Evolutionary conservation across 1,284 basidiomycete genomes (phyloP), one percentile per base, ranked within the genome.

Genomic region (Malassezia yamatoensis): DNA sequence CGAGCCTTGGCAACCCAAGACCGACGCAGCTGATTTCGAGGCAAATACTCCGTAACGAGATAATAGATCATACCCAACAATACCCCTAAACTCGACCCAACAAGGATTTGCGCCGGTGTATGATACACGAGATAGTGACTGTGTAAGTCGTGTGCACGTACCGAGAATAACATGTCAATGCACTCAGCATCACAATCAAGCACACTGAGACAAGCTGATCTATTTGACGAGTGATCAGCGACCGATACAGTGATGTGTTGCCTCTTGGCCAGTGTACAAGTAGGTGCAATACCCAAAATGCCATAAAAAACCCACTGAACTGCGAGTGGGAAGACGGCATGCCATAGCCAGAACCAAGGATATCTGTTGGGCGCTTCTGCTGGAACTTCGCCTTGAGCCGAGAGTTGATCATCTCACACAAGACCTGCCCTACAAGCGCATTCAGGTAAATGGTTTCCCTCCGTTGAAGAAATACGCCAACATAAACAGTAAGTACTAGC

Each of bases 261-360:
- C 82, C 2, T 80, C 77, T 5, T 77, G 69, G 68, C 85, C 87
- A 85, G 42, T 83, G 82, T 60, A 82, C 83, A 58, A 80, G 81
- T 50, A 90, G 75, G 75, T 90, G 88, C 65, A 83, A 81, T 37
- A 83, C 70, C 43, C 89, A 77, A 73, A 89, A 90, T 0, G 85
- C 79, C 2, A 83, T 79, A 66, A 90, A 90, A 76, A 87, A 90
- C 5, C 83, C 88, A 83, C 89, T 86, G 74, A 85, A 89, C 75
- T 90, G 87, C 68, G 85, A 86, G 68, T 90, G 87, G 11, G 86
- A 88, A 0, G 87, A 88, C 0, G 87, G 87, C 70, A 90, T 90
- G 11, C 87, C 87, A 67, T 88, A 90, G 7, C 88, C 87, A 52
- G 80, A 81, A 11, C 84, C 85, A 35, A 83, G 75, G 49, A 79